Evolutionary conservation across 306 rosid species (phyloP).

Genomic region (Geum urbanum): DNA sequence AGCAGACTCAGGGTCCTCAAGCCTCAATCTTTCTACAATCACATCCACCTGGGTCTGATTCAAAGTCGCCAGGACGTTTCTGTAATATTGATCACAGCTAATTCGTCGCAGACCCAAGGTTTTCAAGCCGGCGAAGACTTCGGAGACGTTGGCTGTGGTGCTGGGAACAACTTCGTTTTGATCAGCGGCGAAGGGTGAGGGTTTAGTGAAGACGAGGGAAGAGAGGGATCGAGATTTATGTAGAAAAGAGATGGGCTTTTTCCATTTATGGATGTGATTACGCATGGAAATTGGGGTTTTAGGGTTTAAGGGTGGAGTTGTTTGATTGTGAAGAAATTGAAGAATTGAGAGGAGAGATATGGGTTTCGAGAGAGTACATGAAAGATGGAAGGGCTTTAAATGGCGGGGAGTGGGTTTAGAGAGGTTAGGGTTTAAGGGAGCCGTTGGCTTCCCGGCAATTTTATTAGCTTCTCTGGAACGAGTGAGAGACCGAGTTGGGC

Average conservation of each 20-base stretch:
- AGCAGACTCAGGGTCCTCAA: conserved; percentile 36
- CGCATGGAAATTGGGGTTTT: conserved; percentile 41
- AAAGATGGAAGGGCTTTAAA: conserved; percentile 11
- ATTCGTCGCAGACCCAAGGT: conserved; percentile 32
- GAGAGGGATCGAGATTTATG: conserved; percentile 21
- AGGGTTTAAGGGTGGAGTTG: conserved; percentile 4
- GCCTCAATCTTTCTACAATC: conserved; percentile 30
- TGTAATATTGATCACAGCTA: conserved; percentile 25
- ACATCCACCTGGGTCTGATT: conserved; percentile 34
- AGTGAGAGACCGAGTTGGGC: background rate
- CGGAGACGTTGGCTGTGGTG: conserved; percentile 23
- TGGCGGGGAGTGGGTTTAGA: background rate
- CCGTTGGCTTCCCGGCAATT: conserved; percentile 43
- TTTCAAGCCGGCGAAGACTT: conserved; percentile 36
- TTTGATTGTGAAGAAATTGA: background rate
- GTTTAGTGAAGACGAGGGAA: conserved; percentile 29
- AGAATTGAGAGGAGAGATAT: background rate
- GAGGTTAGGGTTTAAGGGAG: conserved; percentile 31
- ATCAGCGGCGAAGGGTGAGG: conserved; percentile 31
- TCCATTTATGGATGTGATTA: conserved; percentile 29
- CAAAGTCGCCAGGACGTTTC: conserved; percentile 21
- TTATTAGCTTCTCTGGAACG: background rate
- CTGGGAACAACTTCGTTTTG: conserved; percentile 2
- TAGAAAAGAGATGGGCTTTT: conserved; percentile 6
- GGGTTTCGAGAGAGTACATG: background rate